A percentile compares a stretch with the other conserved stretches of the same genome.
phyloP scores from a whole-genome alignment of 257 asterid genomes.

The Capsicum baccatum region DNA sequence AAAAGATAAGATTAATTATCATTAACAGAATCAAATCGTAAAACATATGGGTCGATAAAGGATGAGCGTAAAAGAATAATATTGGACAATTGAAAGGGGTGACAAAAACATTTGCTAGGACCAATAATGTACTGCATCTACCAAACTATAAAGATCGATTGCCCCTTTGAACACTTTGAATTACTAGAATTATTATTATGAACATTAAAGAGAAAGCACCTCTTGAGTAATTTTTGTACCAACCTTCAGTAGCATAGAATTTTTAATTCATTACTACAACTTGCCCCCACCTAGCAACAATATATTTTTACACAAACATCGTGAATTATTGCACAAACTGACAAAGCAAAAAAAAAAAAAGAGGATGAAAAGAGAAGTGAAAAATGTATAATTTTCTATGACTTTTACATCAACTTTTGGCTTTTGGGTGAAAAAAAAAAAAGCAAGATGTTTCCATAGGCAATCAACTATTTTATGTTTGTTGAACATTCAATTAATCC shows the following conservation, averaged over 20 bases:
- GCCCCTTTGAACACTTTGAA: conserved; percentile 14
- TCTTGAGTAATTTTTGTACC: conserved; percentile 26
- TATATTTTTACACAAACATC: neutral
- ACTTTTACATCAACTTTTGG: neutral
- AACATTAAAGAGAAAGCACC: conserved; percentile 17
- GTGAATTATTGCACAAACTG: conserved; percentile 10
- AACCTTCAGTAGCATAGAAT: neutral
- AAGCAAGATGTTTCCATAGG: neutral
- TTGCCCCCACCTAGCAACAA: neutral
- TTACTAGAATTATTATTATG: neutral
- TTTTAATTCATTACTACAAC: conserved; percentile 20
- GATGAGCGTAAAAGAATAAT: conserved; percentile 17
- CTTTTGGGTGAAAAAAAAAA: neutral
- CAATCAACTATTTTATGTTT: neutral
- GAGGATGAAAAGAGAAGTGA: neutral
- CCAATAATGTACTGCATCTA: conserved; percentile 19
- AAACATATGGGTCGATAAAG: conserved; percentile 5
- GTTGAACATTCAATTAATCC: neutral
- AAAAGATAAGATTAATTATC: neutral
- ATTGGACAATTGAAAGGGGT: conserved; percentile 2
- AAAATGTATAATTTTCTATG: neutral
- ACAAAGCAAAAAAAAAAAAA: neutral
- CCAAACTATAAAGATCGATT: neutral
- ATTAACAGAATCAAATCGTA: neutral
- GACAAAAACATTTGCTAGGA: conserved; percentile 29